These are phyloP conservation scores for Wickerhamiella infanticola DNA, from an alignment of 1,139 yeast species.

Conservation along the genomic window DNA sequence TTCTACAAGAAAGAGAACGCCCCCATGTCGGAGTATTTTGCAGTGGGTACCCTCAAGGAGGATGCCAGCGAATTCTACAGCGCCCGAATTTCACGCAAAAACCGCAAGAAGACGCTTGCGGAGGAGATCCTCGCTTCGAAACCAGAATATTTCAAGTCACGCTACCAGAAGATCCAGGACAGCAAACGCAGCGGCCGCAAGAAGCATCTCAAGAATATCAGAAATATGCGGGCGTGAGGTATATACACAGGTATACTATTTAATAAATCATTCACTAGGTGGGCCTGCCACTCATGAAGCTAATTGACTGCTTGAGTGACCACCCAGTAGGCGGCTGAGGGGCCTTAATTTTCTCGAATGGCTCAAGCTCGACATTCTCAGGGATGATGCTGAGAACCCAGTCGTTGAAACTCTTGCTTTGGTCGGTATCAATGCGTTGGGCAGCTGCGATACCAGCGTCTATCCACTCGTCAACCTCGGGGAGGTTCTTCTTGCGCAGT, in stretches of 20 bases:
- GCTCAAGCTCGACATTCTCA: background rate
- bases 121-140: constrained; percentile 65
- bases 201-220: constrained; percentile 48
- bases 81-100: constrained; percentile 50
- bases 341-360: constrained; percentile 3
- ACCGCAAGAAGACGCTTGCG: constrained; percentile 62
- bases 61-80: constrained; percentile 69
- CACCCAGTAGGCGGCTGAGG: constrained; percentile 14
- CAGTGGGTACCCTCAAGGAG: constrained; percentile 76
- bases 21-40: constrained; percentile 67
- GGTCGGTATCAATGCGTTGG: constrained; percentile 16
- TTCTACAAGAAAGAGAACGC: constrained; percentile 84
- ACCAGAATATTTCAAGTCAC: constrained; percentile 62
- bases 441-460: constrained; percentile 37
- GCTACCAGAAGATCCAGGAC: constrained; percentile 63
- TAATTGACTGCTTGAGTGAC: constrained; percentile 19
- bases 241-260: background rate
- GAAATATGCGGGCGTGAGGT: constrained; percentile 34
- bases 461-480: constrained; percentile 85
- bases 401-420: constrained; percentile 27
- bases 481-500: constrained; percentile 70
- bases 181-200: constrained; percentile 64
- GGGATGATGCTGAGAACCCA: constrained; percentile 35
- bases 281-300: constrained; percentile 15
- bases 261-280: background rate